Conservation (phyloP, 1,284 basidiomycete species). For the Stereum hirsutum region DNA sequence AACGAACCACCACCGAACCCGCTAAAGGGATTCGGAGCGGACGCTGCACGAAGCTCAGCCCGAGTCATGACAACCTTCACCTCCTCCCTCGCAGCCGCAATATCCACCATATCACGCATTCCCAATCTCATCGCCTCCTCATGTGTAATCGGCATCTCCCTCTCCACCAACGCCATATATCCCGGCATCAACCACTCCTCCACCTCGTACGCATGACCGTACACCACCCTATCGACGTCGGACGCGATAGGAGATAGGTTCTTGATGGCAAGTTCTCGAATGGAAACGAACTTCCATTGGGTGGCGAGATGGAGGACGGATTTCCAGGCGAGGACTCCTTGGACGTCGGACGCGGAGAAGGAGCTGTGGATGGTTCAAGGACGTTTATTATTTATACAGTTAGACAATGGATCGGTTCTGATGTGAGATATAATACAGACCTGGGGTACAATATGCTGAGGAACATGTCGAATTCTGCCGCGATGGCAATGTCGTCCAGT, state of each 20-base stretch:
- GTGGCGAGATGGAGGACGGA: constrained; percentile 13
- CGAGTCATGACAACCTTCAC: too few species aligned
- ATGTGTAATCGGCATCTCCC: constrained; percentile 2
- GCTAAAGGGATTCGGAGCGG: too few species aligned
- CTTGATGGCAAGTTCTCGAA: constrained; percentile 11
- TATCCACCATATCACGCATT: constrained; percentile 2
- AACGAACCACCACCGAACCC: too few species aligned
- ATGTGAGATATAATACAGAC: constrained; percentile 5
- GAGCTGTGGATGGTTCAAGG: constrained; percentile 2
- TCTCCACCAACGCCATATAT: constrained; percentile 5
- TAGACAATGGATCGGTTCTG: neutral
- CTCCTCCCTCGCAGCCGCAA: constrained; percentile 1
- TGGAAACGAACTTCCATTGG: constrained; percentile 10
- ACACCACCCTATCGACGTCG: constrained; percentile 12
- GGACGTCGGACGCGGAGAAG: constrained; percentile 7
- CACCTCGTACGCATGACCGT: constrained; percentile 9
- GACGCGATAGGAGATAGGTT: constrained; percentile 6
- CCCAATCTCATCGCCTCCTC: constrained; percentile 8
- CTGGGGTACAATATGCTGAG: constrained; percentile 5
- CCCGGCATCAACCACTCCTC: constrained; percentile 7
- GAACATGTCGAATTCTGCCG: constrained; percentile 7
- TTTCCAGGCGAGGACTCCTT: constrained; percentile 10
- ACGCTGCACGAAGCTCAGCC: too few species aligned
- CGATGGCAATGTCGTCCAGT: neutral
- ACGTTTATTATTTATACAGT: neutral